Conservation (phyloP, 306 rosid genomes). For the Fagus sylvatica region DNA sequence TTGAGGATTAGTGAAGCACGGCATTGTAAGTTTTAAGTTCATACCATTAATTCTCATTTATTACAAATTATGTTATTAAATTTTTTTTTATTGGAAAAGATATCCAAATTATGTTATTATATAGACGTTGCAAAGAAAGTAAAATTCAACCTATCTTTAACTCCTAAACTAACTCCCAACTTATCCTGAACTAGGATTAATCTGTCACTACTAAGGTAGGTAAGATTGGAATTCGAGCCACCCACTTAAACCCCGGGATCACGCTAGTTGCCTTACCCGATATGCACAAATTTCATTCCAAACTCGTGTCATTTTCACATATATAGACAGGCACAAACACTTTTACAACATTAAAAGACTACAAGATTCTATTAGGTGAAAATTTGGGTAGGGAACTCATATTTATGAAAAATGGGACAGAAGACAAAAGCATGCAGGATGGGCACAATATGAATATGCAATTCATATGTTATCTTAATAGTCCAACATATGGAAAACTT, state of each 20-base stretch:
- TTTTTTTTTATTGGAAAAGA: no score
- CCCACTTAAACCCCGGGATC: neutral
- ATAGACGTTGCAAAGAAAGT: neutral
- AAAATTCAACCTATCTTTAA: neutral
- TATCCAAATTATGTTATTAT: neutral
- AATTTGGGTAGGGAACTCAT: neutral
- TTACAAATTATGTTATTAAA: neutral
- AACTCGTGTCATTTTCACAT: neutral
- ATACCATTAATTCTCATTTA: neutral
- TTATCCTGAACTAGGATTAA: neutral
- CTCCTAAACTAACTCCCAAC: neutral
- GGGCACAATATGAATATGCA: constrained; percentile 7
- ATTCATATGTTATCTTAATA: constrained; percentile 15
- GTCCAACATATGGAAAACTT: constrained; percentile 7
- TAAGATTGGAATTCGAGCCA: neutral
- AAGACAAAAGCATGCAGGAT: constrained; percentile 4
- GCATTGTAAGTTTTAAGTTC: neutral
- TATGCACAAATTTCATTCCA: neutral
- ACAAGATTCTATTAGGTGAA: neutral
- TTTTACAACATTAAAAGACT: neutral
- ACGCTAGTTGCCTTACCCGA: neutral
- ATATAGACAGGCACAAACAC: neutral
- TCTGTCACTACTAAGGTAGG: neutral
- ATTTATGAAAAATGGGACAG: neutral
- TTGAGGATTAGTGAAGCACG: neutral